Conservation (phyloP, 352 stramenopile species). For the Phytopythium cucurbitacearum region DNA sequence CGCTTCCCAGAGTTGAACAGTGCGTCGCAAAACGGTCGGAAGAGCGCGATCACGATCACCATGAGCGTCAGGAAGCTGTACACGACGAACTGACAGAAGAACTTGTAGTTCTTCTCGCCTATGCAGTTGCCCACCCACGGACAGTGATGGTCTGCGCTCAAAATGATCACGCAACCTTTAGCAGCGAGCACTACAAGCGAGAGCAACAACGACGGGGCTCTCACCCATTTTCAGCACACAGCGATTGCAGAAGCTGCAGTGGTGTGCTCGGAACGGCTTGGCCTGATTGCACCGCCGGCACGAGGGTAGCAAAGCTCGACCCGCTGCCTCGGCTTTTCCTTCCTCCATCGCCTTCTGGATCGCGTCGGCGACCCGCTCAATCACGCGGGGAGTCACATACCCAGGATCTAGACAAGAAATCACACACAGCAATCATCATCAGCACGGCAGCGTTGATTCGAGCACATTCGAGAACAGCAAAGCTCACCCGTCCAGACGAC, state of each 20-base stretch:
- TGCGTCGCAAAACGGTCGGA: conserved; percentile 38
- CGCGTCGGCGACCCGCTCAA: conserved; percentile 57
- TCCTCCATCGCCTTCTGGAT: conserved; percentile 62
- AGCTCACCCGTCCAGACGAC: conserved; percentile 67
- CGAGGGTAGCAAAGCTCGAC: conserved; percentile 13
- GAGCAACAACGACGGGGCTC: not conserved
- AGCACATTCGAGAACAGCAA: not conserved
- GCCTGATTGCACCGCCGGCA: conserved; percentile 66
- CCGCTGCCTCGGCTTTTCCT: conserved; percentile 8
- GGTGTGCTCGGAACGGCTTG: conserved; percentile 79
- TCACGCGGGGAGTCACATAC: conserved; percentile 61
- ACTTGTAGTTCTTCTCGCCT: conserved; percentile 84
- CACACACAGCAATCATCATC: not conserved
- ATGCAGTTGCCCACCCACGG: conserved; percentile 93
- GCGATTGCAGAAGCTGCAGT: conserved; percentile 84
- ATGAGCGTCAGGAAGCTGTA: conserved; percentile 65
- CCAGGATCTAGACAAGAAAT: conserved; percentile 45
- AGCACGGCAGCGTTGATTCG: not conserved
- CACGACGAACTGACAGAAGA: conserved; percentile 82
- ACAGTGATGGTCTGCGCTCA: conserved; percentile 94
- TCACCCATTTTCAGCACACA: conserved; percentile 87
- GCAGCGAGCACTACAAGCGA: not conserved
- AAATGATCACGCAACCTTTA: not conserved
- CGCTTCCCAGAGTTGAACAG: conserved; percentile 6
- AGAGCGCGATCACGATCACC: conserved; percentile 55